Conservation (phyloP, 2,329 filamentous ascomycete species). For the Alternaria tenuissima region DNA sequence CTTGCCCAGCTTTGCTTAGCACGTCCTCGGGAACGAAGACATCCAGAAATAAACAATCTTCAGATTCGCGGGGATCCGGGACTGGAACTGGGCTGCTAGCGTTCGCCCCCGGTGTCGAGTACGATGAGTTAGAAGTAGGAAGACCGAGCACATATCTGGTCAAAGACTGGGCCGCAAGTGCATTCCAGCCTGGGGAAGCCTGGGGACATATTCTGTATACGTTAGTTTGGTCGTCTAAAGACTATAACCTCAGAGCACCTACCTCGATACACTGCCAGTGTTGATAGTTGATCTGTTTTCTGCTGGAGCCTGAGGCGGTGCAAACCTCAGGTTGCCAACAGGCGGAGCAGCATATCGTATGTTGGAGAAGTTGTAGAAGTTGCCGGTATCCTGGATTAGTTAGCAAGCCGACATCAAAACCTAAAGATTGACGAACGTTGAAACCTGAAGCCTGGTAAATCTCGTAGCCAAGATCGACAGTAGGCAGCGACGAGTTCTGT, state of each 20-base stretch:
- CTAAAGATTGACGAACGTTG: conserved; percentile 49
- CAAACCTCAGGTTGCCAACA: conserved; percentile 60
- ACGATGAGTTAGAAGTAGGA: conserved; percentile 41
- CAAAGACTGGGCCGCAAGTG: conserved; percentile 46
- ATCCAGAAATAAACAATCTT: conserved; percentile 61
- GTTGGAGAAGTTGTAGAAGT: conserved; percentile 64
- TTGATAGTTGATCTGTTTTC: conserved; percentile 57
- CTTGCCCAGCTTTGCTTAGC: conserved; percentile 43
- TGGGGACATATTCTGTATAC: conserved; percentile 46
- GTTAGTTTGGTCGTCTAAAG: conserved; percentile 2
- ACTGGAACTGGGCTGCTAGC: conserved; percentile 30
- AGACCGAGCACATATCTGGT: conserved; percentile 38
- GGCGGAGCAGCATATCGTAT: conserved; percentile 66
- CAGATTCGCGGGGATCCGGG: conserved; percentile 44
- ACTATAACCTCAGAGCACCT: conserved; percentile 16
- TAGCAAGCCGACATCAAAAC: conserved; percentile 5
- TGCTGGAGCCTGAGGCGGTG: conserved; percentile 55
- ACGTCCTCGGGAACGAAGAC: conserved; percentile 55
- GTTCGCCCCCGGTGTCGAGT: conserved; percentile 37
- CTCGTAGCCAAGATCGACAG: conserved; percentile 64
- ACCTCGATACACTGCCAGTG: conserved; percentile 51
- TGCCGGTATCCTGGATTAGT: conserved; percentile 44
- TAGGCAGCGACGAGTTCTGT: conserved; percentile 48
- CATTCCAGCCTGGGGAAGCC: conserved; percentile 55
- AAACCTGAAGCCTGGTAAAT: conserved; percentile 58